Evolutionary conservation across 1,139 yeast genomes (phyloP).

Genomic region (Geotrichum klebahnii): DNA sequence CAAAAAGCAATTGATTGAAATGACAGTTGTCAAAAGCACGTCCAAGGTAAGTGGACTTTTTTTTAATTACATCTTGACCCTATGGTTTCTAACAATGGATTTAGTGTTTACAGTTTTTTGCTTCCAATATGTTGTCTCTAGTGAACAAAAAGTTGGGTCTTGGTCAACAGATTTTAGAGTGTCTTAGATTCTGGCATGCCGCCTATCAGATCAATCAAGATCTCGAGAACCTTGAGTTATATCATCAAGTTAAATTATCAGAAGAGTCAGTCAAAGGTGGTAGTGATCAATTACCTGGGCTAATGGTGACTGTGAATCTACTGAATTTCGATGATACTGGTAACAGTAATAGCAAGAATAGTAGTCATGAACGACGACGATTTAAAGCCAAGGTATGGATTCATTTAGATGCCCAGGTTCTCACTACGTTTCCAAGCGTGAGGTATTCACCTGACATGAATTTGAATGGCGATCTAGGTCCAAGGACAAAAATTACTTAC

Average conservation of each 20-base stretch:
- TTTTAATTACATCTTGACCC: background rate
- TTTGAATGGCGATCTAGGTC: background rate
- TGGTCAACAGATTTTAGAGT: slow-evolving; percentile 5
- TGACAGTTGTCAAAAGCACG: background rate
- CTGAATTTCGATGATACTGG: slow-evolving; percentile 2
- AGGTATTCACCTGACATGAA: background rate
- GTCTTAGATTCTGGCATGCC: slow-evolving; percentile 7
- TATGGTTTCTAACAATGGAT: background rate
- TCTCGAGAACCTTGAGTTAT: slow-evolving; percentile 1
- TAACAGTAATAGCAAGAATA: background rate
- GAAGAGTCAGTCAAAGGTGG: no score
- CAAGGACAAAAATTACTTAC: slow-evolving; percentile 1
- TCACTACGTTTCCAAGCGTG: slow-evolving; percentile 2
- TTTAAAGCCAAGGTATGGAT: slow-evolving; percentile 10
- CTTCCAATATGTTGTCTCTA: background rate
- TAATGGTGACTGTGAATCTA: background rate
- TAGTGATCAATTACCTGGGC: background rate
- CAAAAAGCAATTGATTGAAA: background rate
- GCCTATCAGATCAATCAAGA: slow-evolving; percentile 1
- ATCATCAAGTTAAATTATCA: slow-evolving; percentile 5
- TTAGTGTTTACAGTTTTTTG: slow-evolving; percentile 3
- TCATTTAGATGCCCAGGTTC: background rate
- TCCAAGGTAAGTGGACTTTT: background rate
- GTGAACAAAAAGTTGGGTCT: background rate
- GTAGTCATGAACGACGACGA: background rate